These are phyloP conservation scores for Hsuehochloa calcarea DNA, from an alignment of 176 grass and related monocot species.

Conservation along the genomic window DNA sequence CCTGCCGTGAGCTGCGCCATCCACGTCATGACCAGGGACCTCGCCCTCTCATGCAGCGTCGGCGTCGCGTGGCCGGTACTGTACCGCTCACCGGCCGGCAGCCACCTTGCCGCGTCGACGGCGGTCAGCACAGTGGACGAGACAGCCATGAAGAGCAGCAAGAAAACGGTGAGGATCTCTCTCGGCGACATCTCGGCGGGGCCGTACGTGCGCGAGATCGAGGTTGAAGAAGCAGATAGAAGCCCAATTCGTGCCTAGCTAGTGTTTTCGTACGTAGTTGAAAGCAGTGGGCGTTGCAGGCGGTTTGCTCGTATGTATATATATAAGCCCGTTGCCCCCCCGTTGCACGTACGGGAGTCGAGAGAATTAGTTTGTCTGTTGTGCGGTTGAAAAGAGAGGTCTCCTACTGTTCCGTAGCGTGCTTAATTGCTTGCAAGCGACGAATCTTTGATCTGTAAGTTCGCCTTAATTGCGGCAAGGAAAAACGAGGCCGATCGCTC, in stretches of 20 bases:
- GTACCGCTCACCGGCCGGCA: constrained; percentile 19
- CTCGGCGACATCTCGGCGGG: constrained; percentile 19
- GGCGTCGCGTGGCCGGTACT: not conserved
- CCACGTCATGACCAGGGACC: constrained; percentile 55
- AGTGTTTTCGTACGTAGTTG: not conserved
- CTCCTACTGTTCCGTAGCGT: not conserved
- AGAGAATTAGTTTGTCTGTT: constrained; percentile 31
- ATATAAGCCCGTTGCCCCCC: constrained; percentile 34
- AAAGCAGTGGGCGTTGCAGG: not conserved
- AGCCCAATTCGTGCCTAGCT: not conserved
- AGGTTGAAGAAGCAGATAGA: constrained; percentile 35
- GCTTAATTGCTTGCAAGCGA: constrained; percentile 31
- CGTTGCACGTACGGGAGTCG: constrained; percentile 13
- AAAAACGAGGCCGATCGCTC: constrained; percentile 51
- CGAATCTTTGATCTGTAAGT: constrained; percentile 43
- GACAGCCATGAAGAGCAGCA: constrained; percentile 46
- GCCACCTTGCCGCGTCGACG: constrained; percentile 46
- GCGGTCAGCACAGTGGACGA: constrained; percentile 26
- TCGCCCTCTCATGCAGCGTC: constrained; percentile 51
- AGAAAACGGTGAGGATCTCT: constrained; percentile 10
- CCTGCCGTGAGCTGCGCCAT: constrained; percentile 47
- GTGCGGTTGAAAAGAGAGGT: not conserved
- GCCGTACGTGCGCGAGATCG: not conserved
- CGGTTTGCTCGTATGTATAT: not conserved
- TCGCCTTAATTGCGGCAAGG: constrained; percentile 26